Base-by-base conservation (phyloP, 2,329 filamentous ascomycete genomes). In the Allantophomopsis cytisporea region DNA sequence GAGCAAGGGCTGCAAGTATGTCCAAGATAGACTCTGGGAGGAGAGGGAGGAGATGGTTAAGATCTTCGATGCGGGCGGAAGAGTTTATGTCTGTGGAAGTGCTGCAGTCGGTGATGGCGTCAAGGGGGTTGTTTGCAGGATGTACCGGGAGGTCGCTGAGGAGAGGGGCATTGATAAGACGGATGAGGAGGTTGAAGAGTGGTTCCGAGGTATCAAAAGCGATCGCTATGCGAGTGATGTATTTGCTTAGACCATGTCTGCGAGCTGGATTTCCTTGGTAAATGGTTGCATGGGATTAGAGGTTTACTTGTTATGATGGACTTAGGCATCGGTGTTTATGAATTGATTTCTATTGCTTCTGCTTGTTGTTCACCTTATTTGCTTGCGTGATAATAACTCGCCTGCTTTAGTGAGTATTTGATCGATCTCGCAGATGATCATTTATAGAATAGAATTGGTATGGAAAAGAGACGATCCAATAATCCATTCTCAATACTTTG, bases 161-260 rank as follows among this genome's bases (percentile, higher is more conserved):
- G 52, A 45, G 20, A 31, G 41, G 16, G 61, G 60, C 31, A 50
- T 48, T 36, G 45, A 54, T 4, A 57, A 53, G 37, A 59, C 52
- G n/a, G 56, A 63, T 40, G 56, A 60, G 32, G 57, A 59, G 46
- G 56, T 57, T n/a, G 59, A 61, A 43, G 47, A 55, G 37, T 69
- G 66, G 64, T 66, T 65, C 43, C 55, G 61, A 42, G 52, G 51
- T 1, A 48, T 67, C 44, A 60, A 60, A 43, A 63, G 62, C 36
- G 63, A 65, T 48, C 52, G 66, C 42, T 65, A 60, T 56, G 61
- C 61, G 23, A 62, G 56, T 16, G 64, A 68, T 56, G 62, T 67
- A 15, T 66, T 66, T 43, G 44, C 44, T 33, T 50, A 20, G 15
- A 23, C 11, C 23, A 28, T 8, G 11, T 28, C 3, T 28, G 3